phyloP scores from a whole-genome alignment of 1,284 basidiomycete genomes.

The Hemileccinum hortonii region DNA sequence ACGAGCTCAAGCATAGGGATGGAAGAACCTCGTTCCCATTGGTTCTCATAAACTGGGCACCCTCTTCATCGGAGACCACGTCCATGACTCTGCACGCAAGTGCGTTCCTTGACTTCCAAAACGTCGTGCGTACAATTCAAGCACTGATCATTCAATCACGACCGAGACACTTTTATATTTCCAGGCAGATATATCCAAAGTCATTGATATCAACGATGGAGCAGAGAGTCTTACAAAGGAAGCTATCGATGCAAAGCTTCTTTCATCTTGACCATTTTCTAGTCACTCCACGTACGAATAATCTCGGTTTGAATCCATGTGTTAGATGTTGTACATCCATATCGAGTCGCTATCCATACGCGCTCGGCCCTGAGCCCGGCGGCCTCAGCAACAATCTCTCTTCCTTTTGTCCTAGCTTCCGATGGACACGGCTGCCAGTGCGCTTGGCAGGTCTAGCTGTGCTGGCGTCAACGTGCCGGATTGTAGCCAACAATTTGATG shows the following conservation, averaged over 20 bases:
- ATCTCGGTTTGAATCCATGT: background rate
- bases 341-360: background rate
- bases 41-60: conserved; percentile 85
- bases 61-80: conserved; percentile 69
- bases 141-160: background rate
- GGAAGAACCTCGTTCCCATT: conserved; percentile 85
- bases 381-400: background rate
- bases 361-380: background rate
- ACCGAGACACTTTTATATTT: background rate
- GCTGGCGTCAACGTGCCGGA: background rate
- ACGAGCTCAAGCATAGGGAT: conserved; percentile 79
- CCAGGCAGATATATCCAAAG: conserved; percentile 70
- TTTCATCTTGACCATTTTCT: conserved; percentile 22
- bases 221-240: conserved; percentile 77
- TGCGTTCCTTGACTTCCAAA: conserved; percentile 77
- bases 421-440: too few species aligned
- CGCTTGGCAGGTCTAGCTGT: too few species aligned
- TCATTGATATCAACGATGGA: conserved; percentile 80
- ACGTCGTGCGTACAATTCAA: conserved; percentile 48
- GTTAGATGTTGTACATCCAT: background rate
- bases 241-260: conserved; percentile 62
- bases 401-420: too few species aligned
- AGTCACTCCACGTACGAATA: background rate
- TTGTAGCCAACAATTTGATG: background rate
- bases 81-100: conserved; percentile 84